Conservation (phyloP, 176 grass and related monocot species). For the Paspalum vaginatum region DNA sequence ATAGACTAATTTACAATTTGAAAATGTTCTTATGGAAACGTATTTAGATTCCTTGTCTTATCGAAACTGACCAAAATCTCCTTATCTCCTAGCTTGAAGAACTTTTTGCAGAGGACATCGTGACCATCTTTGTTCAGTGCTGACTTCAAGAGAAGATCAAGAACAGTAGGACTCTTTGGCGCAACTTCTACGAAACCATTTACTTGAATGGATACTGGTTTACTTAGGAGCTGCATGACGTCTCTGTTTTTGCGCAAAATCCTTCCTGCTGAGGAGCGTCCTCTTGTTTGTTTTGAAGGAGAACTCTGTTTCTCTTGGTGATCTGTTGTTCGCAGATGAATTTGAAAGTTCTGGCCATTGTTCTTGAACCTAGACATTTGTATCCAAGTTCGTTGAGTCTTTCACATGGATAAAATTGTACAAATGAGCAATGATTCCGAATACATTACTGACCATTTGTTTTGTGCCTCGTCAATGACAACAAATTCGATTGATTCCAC, state of each 20-base stretch:
- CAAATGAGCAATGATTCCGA: not conserved
- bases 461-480: no score
- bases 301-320: no score
- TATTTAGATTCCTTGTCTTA: no score
- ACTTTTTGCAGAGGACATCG: constrained; percentile 56
- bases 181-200: constrained; percentile 12
- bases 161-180: constrained; percentile 45
- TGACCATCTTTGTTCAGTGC: constrained; percentile 45
- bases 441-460: no score
- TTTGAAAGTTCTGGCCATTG: no score
- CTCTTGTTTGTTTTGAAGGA: no score
- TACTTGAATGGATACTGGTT: constrained; percentile 25
- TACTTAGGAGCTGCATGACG: constrained; percentile 62
- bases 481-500: no score
- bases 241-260: constrained; percentile 68
- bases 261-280: constrained; percentile 61
- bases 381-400: no score
- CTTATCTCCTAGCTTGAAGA: constrained; percentile 60
- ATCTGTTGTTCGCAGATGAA: no score
- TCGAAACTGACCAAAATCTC: constrained; percentile 61
- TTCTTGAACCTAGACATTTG: no score
- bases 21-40: not conserved
- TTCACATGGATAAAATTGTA: not conserved
- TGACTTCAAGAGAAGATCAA: constrained; percentile 56
- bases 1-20: constrained; percentile 34